Conservation (phyloP, 441 rosid species). For the Iberis amara region DNA sequence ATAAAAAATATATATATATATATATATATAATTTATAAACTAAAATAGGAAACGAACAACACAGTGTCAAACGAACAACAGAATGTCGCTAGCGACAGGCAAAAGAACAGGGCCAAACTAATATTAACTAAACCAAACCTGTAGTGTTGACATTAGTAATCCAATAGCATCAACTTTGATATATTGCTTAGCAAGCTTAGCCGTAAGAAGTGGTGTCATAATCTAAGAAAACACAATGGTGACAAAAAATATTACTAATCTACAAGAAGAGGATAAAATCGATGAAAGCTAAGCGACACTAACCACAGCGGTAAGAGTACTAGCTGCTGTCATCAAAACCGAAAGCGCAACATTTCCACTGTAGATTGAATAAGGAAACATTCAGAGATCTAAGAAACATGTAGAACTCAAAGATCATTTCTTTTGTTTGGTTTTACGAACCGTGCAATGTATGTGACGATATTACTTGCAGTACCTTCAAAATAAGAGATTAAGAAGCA, state of each 20-base stretch:
- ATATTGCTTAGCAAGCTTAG: constrained; percentile 74
- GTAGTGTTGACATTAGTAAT: constrained; percentile 59
- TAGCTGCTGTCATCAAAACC: constrained; percentile 83
- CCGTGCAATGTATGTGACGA: constrained; percentile 79
- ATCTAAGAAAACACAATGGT: constrained; percentile 38
- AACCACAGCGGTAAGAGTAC: constrained; percentile 81
- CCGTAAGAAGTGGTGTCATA: constrained; percentile 81
- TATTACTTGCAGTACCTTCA: constrained; percentile 88
- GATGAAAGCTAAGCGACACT: constrained; percentile 33
- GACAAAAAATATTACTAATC: not conserved
- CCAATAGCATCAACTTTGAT: constrained; percentile 73
- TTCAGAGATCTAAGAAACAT: constrained; percentile 1
- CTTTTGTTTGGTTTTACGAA: constrained; percentile 23
- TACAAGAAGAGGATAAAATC: not conserved
- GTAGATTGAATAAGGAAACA: constrained; percentile 27
- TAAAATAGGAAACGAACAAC: too few species aligned
- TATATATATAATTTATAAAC: too few species aligned
- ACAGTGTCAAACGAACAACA: too few species aligned
- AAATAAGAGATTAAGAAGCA: constrained; percentile 11
- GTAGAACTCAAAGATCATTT: not conserved
- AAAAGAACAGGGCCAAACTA: not conserved
- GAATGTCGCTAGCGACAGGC: too few species aligned
- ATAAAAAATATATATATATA: too few species aligned
- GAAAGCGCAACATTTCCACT: constrained; percentile 92
- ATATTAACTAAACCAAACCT: constrained; percentile 36